Conservation (phyloP, 192 early-diverging fungal genomes). For the Rhizophagus sp. region DNA sequence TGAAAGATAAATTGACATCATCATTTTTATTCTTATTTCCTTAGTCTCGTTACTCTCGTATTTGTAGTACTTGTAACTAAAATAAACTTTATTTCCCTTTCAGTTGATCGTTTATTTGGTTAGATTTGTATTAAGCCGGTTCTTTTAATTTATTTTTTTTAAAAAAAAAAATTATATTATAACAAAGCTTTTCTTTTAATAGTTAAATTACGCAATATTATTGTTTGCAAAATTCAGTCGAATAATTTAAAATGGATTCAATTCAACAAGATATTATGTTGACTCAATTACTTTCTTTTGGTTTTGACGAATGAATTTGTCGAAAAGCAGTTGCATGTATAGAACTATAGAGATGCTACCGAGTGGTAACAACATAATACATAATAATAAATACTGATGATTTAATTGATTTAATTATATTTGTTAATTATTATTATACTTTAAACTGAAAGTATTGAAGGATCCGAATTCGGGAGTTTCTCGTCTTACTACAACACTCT, state of each 20-base stretch:
- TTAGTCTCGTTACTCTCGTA: no score
- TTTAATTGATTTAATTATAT: background rate
- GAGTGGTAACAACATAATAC: background rate
- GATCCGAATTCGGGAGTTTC: background rate
- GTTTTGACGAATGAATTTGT: conserved; percentile 6
- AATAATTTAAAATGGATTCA: background rate
- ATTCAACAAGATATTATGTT: background rate
- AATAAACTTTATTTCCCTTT: no score
- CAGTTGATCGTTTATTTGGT: no score
- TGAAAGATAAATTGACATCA: no score
- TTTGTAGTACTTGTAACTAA: no score
- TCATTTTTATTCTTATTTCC: no score
- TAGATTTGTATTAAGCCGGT: no score
- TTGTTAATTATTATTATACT: background rate
- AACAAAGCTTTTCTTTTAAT: no score
- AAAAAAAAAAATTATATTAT: no score
- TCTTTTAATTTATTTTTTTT: no score
- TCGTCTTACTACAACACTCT: background rate
- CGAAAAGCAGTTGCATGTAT: background rate
- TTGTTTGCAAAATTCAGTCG: background rate
- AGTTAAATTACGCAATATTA: no score
- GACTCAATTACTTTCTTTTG: conserved; percentile 1
- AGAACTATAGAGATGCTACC: background rate
- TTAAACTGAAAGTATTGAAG: background rate
- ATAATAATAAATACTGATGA: background rate